phyloP scores from a whole-genome alignment of 345 rosid genomes.

The Kandelia obovata region DNA sequence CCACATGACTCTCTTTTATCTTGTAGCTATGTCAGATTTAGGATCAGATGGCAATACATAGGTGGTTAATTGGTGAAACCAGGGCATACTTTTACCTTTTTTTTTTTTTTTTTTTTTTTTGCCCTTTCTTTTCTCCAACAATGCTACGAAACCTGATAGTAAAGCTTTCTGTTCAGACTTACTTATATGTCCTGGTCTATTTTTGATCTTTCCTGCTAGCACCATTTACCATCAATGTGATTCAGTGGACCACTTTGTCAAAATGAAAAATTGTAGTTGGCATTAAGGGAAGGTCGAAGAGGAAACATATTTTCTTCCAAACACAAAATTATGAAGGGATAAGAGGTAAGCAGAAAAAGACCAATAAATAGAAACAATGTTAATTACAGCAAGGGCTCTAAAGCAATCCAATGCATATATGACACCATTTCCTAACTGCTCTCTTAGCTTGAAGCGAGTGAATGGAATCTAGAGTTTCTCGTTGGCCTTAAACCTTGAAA shows the following conservation, averaged over 20 bases:
- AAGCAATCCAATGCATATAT: slow-evolving; percentile 14
- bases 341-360: slow-evolving; percentile 37
- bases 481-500: neutral
- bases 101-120: neutral
- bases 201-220: neutral
- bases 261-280: neutral
- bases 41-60: neutral
- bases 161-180: slow-evolving; percentile 2
- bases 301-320: neutral
- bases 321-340: slow-evolving; percentile 25
- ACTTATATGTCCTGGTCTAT: slow-evolving; percentile 1
- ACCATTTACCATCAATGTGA: neutral
- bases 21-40: neutral
- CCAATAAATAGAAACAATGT: slow-evolving; percentile 34
- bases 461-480: slow-evolving; percentile 26
- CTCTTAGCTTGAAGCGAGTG: slow-evolving; percentile 32
- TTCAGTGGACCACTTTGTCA: too few species aligned
- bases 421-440: slow-evolving; percentile 20
- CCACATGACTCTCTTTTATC: neutral
- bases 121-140: neutral
- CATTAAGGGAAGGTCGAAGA: slow-evolving; percentile 1
- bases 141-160: neutral
- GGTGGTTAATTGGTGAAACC: neutral
- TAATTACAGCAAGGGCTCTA: slow-evolving; percentile 28
- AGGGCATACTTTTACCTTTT: neutral